phyloP scores from a whole-genome alignment of 306 rosid genomes.

The Citrullus colocynthis region DNA sequence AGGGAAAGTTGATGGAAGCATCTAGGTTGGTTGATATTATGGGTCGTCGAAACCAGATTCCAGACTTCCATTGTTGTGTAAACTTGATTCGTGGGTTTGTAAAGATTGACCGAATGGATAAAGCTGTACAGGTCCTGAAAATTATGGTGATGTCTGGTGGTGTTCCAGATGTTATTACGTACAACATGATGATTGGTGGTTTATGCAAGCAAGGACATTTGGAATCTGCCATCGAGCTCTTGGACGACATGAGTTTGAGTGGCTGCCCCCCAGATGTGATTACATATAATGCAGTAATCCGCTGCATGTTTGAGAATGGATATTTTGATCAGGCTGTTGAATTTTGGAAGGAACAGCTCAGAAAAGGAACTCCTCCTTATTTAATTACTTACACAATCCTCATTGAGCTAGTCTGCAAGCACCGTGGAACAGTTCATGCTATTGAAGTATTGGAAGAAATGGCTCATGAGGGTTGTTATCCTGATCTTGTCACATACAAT shows the following conservation, averaged over 20 bases:
- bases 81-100: constrained; percentile 65
- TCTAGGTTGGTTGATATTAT: constrained; percentile 56
- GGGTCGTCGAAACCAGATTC: constrained; percentile 67
- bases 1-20: constrained; percentile 46
- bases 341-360: constrained; percentile 72
- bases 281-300: constrained; percentile 65
- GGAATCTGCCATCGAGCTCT: constrained; percentile 41
- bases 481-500: constrained; percentile 67
- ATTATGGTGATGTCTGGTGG: constrained; percentile 75
- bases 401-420: constrained; percentile 59
- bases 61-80: constrained; percentile 51
- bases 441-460: constrained; percentile 73
- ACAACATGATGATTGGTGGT: constrained; percentile 61
- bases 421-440: constrained; percentile 45
- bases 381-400: constrained; percentile 64
- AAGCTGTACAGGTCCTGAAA: constrained; percentile 42
- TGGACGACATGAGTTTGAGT: constrained; percentile 68
- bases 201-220: constrained; percentile 49
- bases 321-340: constrained; percentile 43
- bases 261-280: constrained; percentile 83
- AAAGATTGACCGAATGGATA: constrained; percentile 28
- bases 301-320: constrained; percentile 42
- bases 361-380: constrained; percentile 82
- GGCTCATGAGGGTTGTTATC: constrained; percentile 70
- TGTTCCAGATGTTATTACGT: constrained; percentile 63